Evolutionary conservation across 306 rosid genomes (phyloP).

Genomic region (Cercis canadensis): DNA sequence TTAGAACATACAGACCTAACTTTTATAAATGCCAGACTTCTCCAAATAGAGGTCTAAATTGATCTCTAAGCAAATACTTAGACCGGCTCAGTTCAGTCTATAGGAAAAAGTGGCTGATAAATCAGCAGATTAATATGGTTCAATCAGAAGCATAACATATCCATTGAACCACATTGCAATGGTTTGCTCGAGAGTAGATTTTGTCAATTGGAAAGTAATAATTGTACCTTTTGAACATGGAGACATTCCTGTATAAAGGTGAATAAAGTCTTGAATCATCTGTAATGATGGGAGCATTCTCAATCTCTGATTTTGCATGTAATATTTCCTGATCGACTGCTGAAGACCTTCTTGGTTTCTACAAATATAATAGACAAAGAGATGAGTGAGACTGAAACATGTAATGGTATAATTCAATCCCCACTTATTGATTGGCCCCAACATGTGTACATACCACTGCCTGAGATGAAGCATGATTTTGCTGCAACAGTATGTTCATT

Average conservation of each 20-base stretch:
- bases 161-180: constrained; percentile 27
- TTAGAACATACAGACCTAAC: constrained; percentile 1
- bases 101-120: constrained; percentile 1
- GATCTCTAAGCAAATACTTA: constrained; percentile 9
- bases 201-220: constrained; percentile 17
- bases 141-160: constrained; percentile 1
- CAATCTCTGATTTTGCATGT: constrained; percentile 65
- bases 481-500: constrained; percentile 67
- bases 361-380: constrained; percentile 23
- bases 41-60: background rate
- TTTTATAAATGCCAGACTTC: constrained; percentile 9
- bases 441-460: constrained; percentile 49
- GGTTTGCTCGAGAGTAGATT: constrained; percentile 21
- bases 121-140: background rate
- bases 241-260: constrained; percentile 73
- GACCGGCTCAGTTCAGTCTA: constrained; percentile 13
- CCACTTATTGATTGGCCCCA: background rate
- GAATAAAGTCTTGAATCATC: constrained; percentile 67
- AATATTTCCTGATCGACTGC: constrained; percentile 61
- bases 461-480: constrained; percentile 48
- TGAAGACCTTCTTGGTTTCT: constrained; percentile 64
- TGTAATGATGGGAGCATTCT: constrained; percentile 65
- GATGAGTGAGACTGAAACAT: constrained; percentile 13
- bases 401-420: constrained; percentile 9
- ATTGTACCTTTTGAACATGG: constrained; percentile 77